Evolutionary conservation across 1,284 basidiomycete species (phyloP).

Genomic region (Albatrellus sp.): DNA sequence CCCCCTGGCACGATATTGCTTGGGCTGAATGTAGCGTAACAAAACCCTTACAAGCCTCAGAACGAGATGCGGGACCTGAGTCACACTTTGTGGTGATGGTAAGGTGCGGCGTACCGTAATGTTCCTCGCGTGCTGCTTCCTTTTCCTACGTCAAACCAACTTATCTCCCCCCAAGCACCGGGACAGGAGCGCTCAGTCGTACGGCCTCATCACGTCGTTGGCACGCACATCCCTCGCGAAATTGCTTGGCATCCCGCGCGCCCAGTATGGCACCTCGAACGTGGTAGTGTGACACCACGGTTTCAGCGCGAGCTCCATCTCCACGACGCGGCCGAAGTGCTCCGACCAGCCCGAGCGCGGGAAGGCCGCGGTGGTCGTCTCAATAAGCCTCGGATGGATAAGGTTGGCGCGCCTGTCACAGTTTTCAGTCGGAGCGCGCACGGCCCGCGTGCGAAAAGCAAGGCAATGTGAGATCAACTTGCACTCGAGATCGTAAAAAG

Average conservation of each 20-base stretch:
- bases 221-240: slow-evolving; percentile 36
- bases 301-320: slow-evolving; percentile 33
- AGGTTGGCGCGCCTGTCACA: slow-evolving; percentile 30
- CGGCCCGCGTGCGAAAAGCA: neutral
- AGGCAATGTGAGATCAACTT: neutral
- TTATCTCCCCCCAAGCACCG: neutral
- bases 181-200: slow-evolving; percentile 19
- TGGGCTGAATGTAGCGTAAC: too few species aligned
- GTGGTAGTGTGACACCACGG: slow-evolving; percentile 41
- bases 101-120: neutral
- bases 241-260: slow-evolving; percentile 29
- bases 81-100: too few species aligned
- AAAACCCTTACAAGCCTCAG: too few species aligned
- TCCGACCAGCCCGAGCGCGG: slow-evolving; percentile 36
- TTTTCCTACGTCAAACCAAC: neutral
- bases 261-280: slow-evolving; percentile 36
- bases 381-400: slow-evolving; percentile 29
- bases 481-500: neutral
- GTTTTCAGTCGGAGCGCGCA: neutral
- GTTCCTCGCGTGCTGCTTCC: neutral
- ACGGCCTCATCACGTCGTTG: slow-evolving; percentile 30
- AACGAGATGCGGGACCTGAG: too few species aligned
- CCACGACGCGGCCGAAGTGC: slow-evolving; percentile 32
- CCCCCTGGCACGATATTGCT: too few species aligned
- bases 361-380: slow-evolving; percentile 28